Conservation (phyloP, 2,329 filamentous ascomycete genomes). For the Aureobasidium namibiae region DNA sequence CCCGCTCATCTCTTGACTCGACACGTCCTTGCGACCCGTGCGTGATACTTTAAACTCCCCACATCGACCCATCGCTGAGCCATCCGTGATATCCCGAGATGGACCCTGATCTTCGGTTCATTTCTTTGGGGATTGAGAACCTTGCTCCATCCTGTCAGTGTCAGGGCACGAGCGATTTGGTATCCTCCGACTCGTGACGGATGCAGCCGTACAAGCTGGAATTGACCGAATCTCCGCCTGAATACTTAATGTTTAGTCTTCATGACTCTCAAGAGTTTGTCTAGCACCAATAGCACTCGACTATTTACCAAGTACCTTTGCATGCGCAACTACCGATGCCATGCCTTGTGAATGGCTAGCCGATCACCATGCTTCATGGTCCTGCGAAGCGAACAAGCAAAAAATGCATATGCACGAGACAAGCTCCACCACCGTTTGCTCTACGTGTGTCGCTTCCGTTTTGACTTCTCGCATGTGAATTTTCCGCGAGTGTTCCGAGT, state of each 20-base stretch:
- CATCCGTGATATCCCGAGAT: constrained; percentile 6
- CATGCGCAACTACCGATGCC: neutral
- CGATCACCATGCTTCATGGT: constrained; percentile 1
- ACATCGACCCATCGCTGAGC: neutral
- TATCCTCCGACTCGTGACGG: neutral
- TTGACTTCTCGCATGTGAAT: neutral
- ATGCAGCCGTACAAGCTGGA: neutral
- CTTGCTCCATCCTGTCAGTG: neutral
- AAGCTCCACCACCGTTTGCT: constrained; percentile 4
- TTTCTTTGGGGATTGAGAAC: neutral
- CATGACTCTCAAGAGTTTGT: neutral
- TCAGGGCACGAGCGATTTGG: neutral
- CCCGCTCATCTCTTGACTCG: neutral
- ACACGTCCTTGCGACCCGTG: neutral
- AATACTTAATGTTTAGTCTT: neutral
- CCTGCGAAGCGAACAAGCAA: constrained; percentile 9
- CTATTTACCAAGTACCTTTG: neutral
- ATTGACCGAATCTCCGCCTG: neutral
- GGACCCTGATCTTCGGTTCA: constrained; percentile 8
- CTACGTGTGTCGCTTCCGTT: neutral
- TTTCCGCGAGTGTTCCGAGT: neutral
- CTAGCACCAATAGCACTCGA: neutral
- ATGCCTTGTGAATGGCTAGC: neutral
- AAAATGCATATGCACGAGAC: constrained; percentile 3
- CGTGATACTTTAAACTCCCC: neutral